Evolutionary conservation across 176 grass and related monocot genomes (phyloP), one percentile per base, ranked within the genome.

Genomic region (Musa itinerans): DNA sequence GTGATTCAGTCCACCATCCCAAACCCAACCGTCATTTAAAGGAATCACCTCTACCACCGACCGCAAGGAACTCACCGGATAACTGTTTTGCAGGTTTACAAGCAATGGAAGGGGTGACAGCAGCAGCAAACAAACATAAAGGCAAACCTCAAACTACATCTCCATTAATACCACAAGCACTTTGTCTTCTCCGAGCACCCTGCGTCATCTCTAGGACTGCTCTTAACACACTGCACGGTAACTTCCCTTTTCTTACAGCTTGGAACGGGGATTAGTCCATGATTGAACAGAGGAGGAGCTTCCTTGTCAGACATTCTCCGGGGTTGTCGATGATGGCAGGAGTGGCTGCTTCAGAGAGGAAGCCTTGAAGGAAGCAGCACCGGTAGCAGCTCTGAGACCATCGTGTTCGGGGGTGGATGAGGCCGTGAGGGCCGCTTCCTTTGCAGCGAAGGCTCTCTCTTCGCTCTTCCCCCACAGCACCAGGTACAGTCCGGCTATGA

Each of bases 391-490:
- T 63, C 76, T 54, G 26, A 34, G 52, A 20, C 34, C 54, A 10
- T 78, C 61, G 12, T 81, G 72, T 3, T 82, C 83, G 74, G 20
- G 21, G 17, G 49, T 34, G 10, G 76, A 70, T 15, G 81, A 61
- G 8, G 70, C 24, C 58, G 74, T 3, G 58, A 20, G 21, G 22
- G 53, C 61, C 9, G 66, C 82, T 65, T 87, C 90, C 80, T 53
- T 89, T 34, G 20, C 23, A 6, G 83, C 52, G 64, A 86, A 89
- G 16, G 82, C 75, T 78, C 82, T 87, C 82, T 98, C 94, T 55
- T 88, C 23, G 66, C 61, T 93, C 77, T 98, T 98, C n/a, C 94
- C 94, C 94, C 94, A 98, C 74, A 98, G 76, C 23, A 98, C 94
- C 63, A 98, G 67, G 82, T 98, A 98, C 61, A 98, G 84, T 1